These are phyloP conservation scores for Cyberlindnera veronae DNA, from an alignment of 805 yeast species.

Conservation along the genomic window DNA sequence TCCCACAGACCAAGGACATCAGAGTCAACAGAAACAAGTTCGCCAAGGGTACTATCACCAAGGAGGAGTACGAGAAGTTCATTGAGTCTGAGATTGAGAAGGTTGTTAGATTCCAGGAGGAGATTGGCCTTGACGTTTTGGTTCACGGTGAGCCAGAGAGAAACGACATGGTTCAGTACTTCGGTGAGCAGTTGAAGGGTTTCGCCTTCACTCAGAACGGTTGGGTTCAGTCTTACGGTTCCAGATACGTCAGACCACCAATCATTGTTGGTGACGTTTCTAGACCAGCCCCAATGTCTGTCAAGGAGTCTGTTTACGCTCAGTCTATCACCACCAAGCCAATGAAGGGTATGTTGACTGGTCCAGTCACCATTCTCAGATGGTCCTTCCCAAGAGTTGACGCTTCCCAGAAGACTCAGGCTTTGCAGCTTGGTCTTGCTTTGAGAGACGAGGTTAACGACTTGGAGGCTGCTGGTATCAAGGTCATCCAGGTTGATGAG, in stretches of 20 bases:
- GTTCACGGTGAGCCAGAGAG: conserved; percentile 99
- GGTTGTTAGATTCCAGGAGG: conserved; percentile 99
- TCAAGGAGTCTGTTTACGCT: conserved; percentile 98
- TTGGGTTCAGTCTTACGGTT: conserved; percentile 99
- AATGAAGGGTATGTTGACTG: conserved; percentile 99
- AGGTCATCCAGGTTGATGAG: conserved; percentile 98
- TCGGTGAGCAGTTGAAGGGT: conserved; percentile 98
- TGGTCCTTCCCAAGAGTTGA: conserved; percentile 99
- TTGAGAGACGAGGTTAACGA: conserved; percentile 98
- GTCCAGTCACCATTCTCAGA: conserved; percentile 99
- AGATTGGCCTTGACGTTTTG: conserved; percentile 94
- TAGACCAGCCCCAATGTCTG: conserved; percentile 98
- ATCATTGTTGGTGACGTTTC: conserved; percentile 98
- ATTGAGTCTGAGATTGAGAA: conserved; percentile 94
- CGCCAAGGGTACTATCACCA: conserved; percentile 92
- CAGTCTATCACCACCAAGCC: conserved; percentile 94
- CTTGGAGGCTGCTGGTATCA: conserved; percentile 97
- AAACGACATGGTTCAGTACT: conserved; percentile 99
- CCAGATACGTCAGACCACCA: conserved; percentile 99
- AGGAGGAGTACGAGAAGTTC: conserved; percentile 93
- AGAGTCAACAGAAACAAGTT: conserved; percentile 98
- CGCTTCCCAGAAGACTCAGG: conserved; percentile 87
- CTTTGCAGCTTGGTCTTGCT: conserved; percentile 95
- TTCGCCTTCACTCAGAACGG: conserved; percentile 98
- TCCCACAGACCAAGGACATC: conserved; percentile 99